A percentile compares a stretch with the other conserved stretches of the same genome.
These are phyloP conservation scores for Bromus sterilis DNA, from an alignment of 176 grass and related monocot species.

Conservation along the genomic window DNA sequence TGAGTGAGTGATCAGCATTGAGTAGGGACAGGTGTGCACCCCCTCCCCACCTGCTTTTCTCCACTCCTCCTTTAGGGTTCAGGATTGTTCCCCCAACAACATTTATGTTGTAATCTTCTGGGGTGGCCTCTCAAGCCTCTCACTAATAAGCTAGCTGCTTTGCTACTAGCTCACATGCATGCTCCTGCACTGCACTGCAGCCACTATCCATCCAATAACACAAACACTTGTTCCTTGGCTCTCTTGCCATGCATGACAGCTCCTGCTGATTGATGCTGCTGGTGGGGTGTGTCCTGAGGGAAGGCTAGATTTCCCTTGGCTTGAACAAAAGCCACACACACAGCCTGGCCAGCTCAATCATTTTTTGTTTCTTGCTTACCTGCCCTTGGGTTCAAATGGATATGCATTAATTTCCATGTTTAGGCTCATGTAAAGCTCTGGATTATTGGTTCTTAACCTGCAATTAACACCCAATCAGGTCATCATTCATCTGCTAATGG, in stretches of 20 bases:
- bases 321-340: constrained; percentile 20
- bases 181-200: constrained; percentile 14
- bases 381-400: constrained; percentile 5
- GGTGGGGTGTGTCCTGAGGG: not conserved
- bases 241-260: constrained; percentile 10
- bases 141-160: no score
- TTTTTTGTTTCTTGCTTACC: not conserved
- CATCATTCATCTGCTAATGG: not conserved
- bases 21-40: constrained; percentile 32
- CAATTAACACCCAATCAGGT: not conserved
- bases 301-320: constrained; percentile 15
- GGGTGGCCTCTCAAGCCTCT: not conserved
- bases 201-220: constrained; percentile 15
- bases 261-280: constrained; percentile 2
- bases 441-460: not conserved
- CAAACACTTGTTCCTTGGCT: not conserved
- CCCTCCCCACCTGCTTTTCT: constrained; percentile 49
- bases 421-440: not conserved
- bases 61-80: constrained; percentile 46
- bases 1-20: constrained; percentile 49
- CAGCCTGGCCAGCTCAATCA: constrained; percentile 12
- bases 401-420: not conserved
- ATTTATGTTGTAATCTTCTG: constrained; percentile 12
- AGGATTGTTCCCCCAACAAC: constrained; percentile 28
- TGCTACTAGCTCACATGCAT: constrained; percentile 16